Base-by-base conservation (phyloP, 257 asterid species). In the Echites panduratus region DNA sequence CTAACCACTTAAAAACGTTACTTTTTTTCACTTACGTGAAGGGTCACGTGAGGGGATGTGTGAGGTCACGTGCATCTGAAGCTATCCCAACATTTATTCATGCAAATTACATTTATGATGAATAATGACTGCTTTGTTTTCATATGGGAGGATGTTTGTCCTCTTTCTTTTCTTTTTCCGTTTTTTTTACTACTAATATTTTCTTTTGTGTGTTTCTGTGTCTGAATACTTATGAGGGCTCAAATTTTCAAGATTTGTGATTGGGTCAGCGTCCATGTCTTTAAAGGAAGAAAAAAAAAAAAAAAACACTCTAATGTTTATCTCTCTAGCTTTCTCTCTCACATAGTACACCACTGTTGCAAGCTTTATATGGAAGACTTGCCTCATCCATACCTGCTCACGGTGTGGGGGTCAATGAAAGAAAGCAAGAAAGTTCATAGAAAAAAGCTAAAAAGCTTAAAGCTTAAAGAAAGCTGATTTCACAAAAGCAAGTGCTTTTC, bases 341-440 rank as follows among this genome's bases (percentile, higher is more conserved):
- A 59, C 70, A 19, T 48, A 73, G 52, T 62, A 47, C 19, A 32
- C 66, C 69, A 61, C 74, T 41, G 26, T 56, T 69, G 66, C 27
- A n/a, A 41, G 26, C 66, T 73, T 73, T 73, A 54, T 62, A 73
- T 75, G 68, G 59, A 71, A 72, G 73, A 74, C 80, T 70, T 63
- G 70, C 77, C 76, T 73, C 75, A 75, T 71, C 70, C 79, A 58
- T 45, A 81, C 75, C 76, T 71, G 47, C 78, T 77, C 77, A 70
- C 77, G 84, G 82, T 77, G 62, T 63, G 52, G 70, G 72, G 71
- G 76, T 77, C 75, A 80, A 77, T 80, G 77, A 65, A 63, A 70
- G 59, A 77, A 71, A 77, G 73, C 67, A 75, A 81, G 76, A 81
- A 78, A 81, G 82, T 78, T 82, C 70, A 73, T 66, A 43, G 76